phyloP scores from a whole-genome alignment of 1,284 basidiomycete genomes.

The Heliocybe sulcata region DNA sequence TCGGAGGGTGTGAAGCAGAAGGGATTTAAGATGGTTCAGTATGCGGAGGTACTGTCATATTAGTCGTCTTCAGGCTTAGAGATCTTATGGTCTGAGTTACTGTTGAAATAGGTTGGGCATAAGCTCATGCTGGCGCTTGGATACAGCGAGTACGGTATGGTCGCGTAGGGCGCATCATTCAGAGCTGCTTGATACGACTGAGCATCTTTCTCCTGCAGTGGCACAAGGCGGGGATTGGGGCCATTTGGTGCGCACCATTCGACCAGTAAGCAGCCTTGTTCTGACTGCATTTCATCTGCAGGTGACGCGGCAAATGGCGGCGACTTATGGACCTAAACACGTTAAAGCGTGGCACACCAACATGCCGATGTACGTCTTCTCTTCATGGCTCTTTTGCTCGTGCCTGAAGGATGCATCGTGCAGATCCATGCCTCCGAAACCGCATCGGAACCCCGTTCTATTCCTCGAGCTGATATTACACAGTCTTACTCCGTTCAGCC shows the following conservation, averaged over 20 bases:
- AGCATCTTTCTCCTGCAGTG: conserved; percentile 8
- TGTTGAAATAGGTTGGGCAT: conserved; percentile 9
- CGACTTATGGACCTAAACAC: conserved; percentile 11
- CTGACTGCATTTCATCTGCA: too few relatives aligned
- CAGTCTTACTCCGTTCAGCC: conserved; percentile 12
- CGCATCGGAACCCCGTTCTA: not conserved
- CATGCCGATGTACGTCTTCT: conserved; percentile 14
- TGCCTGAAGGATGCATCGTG: not conserved
- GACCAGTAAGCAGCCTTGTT: conserved; percentile 5
- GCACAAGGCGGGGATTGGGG: conserved; percentile 18
- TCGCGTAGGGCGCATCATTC: too few relatives aligned
- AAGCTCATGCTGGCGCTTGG: conserved; percentile 18
- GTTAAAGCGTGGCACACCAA: conserved; percentile 20
- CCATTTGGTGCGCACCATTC: conserved; percentile 7
- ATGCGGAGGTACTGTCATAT: conserved; percentile 16
- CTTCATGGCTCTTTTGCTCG: not conserved
- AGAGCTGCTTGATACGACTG: conserved; percentile 15
- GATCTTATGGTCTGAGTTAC: not conserved
- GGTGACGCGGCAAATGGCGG: conserved; percentile 8
- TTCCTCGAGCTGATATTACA: not conserved
- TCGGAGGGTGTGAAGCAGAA: conserved; percentile 18
- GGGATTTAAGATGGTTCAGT: conserved; percentile 23
- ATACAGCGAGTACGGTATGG: conserved; percentile 22
- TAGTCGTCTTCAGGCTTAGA: too few relatives aligned
- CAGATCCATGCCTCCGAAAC: not conserved